A percentile compares a stretch with the other conserved stretches of the same genome.
Conservation (phyloP, 805 yeast genomes). For the Peterozyma xylosa region DNA sequence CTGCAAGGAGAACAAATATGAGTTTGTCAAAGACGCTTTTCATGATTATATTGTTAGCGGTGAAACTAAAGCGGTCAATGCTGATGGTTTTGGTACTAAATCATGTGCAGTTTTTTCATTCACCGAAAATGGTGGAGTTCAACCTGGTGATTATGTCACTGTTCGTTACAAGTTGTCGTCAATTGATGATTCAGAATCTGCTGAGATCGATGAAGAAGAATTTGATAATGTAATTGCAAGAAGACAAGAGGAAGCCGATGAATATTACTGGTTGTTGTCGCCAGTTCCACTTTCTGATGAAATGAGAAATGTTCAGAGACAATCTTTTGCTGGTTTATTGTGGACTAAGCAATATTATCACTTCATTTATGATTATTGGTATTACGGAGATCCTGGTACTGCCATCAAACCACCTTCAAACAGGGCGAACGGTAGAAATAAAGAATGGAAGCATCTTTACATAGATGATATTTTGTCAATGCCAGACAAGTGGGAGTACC, state of each 20-base stretch:
- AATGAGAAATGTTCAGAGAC: constrained; percentile 78
- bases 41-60: constrained; percentile 73
- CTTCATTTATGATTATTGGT: constrained; percentile 82
- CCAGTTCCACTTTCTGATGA: constrained; percentile 81
- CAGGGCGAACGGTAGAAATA: constrained; percentile 81
- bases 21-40: constrained; percentile 82
- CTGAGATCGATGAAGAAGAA: constrained; percentile 57
- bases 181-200: constrained; percentile 17
- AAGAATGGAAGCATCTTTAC: constrained; percentile 84
- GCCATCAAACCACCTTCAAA: constrained; percentile 73
- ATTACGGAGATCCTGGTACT: constrained; percentile 72
- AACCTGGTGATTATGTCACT: constrained; percentile 82
- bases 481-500: constrained; percentile 96
- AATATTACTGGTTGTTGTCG: constrained; percentile 81
- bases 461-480: constrained; percentile 81
- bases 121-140: constrained; percentile 69
- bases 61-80: constrained; percentile 57
- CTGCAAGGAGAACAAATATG: constrained; percentile 43
- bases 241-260: constrained; percentile 85
- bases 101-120: constrained; percentile 79
- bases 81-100: constrained; percentile 68
- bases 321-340: constrained; percentile 87
- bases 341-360: constrained; percentile 93
- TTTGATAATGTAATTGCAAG: constrained; percentile 63
- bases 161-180: constrained; percentile 59